A percentile compares a stretch with the other conserved stretches of the same genome.
Conservation (phyloP, 1,284 basidiomycete genomes). For the Rhodofomes roseus region DNA sequence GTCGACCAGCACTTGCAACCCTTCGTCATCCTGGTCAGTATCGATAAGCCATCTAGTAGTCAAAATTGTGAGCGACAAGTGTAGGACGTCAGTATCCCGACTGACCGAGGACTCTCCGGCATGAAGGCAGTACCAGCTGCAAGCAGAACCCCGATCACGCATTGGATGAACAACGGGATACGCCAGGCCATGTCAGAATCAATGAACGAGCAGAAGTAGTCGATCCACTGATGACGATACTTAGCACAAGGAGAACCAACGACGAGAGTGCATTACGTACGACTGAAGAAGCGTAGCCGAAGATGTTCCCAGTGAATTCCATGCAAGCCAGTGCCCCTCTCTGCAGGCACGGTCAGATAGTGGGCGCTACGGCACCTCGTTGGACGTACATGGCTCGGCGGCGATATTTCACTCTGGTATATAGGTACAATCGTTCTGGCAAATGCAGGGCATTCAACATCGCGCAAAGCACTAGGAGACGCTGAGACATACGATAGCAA, state of each 20-base stretch:
- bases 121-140: slow-evolving; percentile 82
- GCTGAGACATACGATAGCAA: slow-evolving; percentile 70
- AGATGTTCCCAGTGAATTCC: slow-evolving; percentile 94
- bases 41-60: slow-evolving; percentile 86
- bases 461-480: neutral
- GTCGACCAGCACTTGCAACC: slow-evolving; percentile 87
- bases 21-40: slow-evolving; percentile 81
- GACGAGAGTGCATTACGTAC: slow-evolving; percentile 45
- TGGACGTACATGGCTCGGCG: slow-evolving; percentile 79
- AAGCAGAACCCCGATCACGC: slow-evolving; percentile 83
- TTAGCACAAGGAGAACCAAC: neutral
- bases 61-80: neutral
- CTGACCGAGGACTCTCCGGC: slow-evolving; percentile 87
- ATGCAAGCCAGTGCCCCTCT: slow-evolving; percentile 92
- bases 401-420: slow-evolving; percentile 96
- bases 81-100: neutral
- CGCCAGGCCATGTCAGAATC: slow-evolving; percentile 83
- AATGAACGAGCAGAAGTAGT: slow-evolving; percentile 91
- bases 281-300: slow-evolving; percentile 94
- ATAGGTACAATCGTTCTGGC: slow-evolving; percentile 92
- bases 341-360: slow-evolving; percentile 34
- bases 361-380: neutral
- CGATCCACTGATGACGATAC: slow-evolving; percentile 76
- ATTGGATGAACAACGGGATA: slow-evolving; percentile 83
- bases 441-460: slow-evolving; percentile 5